These are phyloP conservation scores for Nitzschia sp. DNA, from an alignment of 108 stramenopile genomes.

Conservation along the genomic window DNA sequence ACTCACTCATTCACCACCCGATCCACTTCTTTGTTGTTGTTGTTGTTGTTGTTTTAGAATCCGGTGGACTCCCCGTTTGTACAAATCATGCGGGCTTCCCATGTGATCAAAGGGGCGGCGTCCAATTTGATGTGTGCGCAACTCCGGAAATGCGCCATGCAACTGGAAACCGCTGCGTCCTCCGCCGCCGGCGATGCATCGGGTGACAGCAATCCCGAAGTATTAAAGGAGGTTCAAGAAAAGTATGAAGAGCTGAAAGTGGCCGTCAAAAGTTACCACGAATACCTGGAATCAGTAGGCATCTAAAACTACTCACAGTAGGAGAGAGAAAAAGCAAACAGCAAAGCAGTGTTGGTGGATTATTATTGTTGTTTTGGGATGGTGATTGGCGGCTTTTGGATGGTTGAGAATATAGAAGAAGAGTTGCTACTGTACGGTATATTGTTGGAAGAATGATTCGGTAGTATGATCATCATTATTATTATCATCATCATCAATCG, in stretches of 20 bases:
- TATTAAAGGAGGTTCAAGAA: slow-evolving; percentile 38
- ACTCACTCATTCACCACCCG: neutral
- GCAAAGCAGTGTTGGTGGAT: no score
- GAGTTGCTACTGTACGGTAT: no score
- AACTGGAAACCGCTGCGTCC: slow-evolving; percentile 66
- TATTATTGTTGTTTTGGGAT: no score
- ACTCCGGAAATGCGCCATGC: slow-evolving; percentile 60
- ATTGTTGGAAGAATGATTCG: no score
- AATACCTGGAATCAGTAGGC: slow-evolving; percentile 49
- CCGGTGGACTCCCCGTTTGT: slow-evolving; percentile 55
- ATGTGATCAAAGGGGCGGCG: slow-evolving; percentile 92
- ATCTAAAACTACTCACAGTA: slow-evolving; percentile 34
- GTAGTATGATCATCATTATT: no score
- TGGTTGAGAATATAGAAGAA: no score
- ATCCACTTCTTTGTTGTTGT: slow-evolving; percentile 15
- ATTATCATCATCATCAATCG: no score
- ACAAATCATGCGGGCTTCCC: slow-evolving; percentile 74
- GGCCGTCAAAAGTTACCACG: slow-evolving; percentile 63
- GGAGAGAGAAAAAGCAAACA: no score
- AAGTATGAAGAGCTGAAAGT: slow-evolving; percentile 47
- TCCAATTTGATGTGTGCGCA: slow-evolving; percentile 91
- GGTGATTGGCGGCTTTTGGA: no score
- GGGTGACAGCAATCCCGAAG: slow-evolving; percentile 17
- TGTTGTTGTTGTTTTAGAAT: slow-evolving; percentile 37
- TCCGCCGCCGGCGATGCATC: slow-evolving; percentile 34